phyloP scores from a whole-genome alignment of 1,284 basidiomycete species.

The Leccinum solheimii region DNA sequence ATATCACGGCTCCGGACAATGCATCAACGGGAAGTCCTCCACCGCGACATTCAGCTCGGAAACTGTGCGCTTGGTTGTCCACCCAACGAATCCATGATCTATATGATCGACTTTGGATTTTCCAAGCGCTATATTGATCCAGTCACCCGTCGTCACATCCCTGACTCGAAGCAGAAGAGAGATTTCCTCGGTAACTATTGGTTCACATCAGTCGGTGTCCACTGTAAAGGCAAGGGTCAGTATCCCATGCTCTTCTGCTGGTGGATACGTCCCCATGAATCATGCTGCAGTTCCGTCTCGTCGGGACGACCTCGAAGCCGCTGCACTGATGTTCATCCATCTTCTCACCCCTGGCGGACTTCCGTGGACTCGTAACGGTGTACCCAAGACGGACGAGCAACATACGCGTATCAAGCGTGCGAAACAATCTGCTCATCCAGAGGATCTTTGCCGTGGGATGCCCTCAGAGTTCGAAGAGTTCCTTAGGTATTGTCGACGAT shows the following conservation, averaged over 20 bases:
- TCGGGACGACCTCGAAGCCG: constrained; percentile 73
- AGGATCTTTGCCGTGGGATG: constrained; percentile 67
- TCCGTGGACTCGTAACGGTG: constrained; percentile 72
- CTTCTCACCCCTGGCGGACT: constrained; percentile 73
- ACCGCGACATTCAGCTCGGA: constrained; percentile 75
- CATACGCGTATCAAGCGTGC: constrained; percentile 62
- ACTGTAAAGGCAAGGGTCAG: constrained; percentile 70
- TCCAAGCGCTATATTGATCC: constrained; percentile 73
- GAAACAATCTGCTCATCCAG: constrained; percentile 57
- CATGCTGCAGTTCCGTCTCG: constrained; percentile 61
- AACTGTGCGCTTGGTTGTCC: constrained; percentile 65
- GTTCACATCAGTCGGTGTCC: constrained; percentile 73
- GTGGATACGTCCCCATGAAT: constrained; percentile 22
- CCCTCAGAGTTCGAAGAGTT: constrained; percentile 74
- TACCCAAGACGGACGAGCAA: constrained; percentile 64
- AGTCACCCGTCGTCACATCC: constrained; percentile 60
- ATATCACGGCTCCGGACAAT: constrained; percentile 68
- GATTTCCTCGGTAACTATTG: constrained; percentile 82
- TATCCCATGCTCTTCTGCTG: constrained; percentile 15
- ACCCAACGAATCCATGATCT: constrained; percentile 59
- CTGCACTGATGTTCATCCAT: constrained; percentile 75
- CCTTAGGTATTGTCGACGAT: constrained; percentile 62
- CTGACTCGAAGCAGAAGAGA: constrained; percentile 61
- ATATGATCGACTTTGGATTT: constrained; percentile 84
- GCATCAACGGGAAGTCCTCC: constrained; percentile 69